Evolutionary conservation across 2,329 filamentous ascomycete genomes (phyloP).

Genomic region (Ceratocystis eucalypticola): DNA sequence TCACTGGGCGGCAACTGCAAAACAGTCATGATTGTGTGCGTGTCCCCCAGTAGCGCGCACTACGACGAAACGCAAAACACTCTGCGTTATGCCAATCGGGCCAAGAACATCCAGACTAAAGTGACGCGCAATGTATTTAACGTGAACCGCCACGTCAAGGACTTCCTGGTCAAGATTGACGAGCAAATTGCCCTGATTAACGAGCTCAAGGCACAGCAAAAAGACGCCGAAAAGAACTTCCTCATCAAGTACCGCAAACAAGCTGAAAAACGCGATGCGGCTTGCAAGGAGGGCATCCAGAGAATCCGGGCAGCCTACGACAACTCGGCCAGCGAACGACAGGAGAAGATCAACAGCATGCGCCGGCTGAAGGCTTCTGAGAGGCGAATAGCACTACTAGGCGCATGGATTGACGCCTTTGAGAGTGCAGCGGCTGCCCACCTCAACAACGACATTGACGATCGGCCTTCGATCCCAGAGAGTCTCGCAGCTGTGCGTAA

Average conservation of each 20-base stretch:
- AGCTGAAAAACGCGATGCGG: slow-evolving; percentile 64
- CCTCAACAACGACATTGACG: slow-evolving; percentile 29
- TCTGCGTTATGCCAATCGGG: slow-evolving; percentile 87
- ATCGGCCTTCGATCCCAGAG: slow-evolving; percentile 38
- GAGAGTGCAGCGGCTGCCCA: slow-evolving; percentile 64
- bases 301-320: slow-evolving; percentile 76
- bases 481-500: slow-evolving; percentile 67
- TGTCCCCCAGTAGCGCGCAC: slow-evolving; percentile 89
- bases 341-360: slow-evolving; percentile 66
- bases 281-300: slow-evolving; percentile 63
- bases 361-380: slow-evolving; percentile 73
- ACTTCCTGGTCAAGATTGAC: slow-evolving; percentile 97
- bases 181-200: slow-evolving; percentile 97
- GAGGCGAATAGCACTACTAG: slow-evolving; percentile 72
- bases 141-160: slow-evolving; percentile 96
- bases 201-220: slow-evolving; percentile 84
- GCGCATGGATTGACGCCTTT: slow-evolving; percentile 85
- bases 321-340: slow-evolving; percentile 60
- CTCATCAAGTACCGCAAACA: slow-evolving; percentile 87
- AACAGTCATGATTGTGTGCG: slow-evolving; percentile 98
- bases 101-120: slow-evolving; percentile 99
- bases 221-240: slow-evolving; percentile 68
- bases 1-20: slow-evolving; percentile 95
- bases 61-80: slow-evolving; percentile 99
- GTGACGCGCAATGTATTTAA: slow-evolving; percentile 99